Evolutionary conservation across 176 grass and related monocot species (phyloP).

Genomic region (Rhynchospora pubera): DNA sequence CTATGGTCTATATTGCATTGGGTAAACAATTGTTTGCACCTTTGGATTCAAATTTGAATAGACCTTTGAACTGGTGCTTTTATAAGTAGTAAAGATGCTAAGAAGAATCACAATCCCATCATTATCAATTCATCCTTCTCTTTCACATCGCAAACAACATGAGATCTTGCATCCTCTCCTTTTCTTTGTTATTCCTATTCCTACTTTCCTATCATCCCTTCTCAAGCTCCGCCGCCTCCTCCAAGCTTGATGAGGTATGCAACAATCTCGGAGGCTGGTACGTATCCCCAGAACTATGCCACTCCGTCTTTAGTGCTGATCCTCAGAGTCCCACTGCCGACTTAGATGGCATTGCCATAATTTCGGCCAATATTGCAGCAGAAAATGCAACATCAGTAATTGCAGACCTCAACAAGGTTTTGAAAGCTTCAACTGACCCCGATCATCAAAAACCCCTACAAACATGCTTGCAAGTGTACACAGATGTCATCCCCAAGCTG

Average conservation of each 20-base stretch:
- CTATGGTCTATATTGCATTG: too few species aligned
- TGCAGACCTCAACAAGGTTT: background rate
- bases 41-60: too few species aligned
- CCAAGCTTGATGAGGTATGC: background rate
- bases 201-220: background rate
- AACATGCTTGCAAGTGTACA: background rate
- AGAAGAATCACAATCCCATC: background rate
- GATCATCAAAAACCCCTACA: background rate
- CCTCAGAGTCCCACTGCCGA: background rate
- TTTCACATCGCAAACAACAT: background rate
- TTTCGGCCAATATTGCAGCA: background rate
- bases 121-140: background rate
- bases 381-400: background rate
- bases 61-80: too few species aligned
- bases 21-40: too few species aligned
- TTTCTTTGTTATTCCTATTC: background rate
- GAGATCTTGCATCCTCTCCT: background rate
- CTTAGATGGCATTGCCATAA: background rate
- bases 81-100: too few species aligned
- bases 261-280: background rate
- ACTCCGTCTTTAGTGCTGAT: background rate
- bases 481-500: background rate
- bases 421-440: background rate
- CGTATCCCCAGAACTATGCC: background rate
- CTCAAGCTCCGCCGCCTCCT: background rate